phyloP scores from a whole-genome alignment of 2,329 filamentous ascomycete species.

The Zarea fungicola region DNA sequence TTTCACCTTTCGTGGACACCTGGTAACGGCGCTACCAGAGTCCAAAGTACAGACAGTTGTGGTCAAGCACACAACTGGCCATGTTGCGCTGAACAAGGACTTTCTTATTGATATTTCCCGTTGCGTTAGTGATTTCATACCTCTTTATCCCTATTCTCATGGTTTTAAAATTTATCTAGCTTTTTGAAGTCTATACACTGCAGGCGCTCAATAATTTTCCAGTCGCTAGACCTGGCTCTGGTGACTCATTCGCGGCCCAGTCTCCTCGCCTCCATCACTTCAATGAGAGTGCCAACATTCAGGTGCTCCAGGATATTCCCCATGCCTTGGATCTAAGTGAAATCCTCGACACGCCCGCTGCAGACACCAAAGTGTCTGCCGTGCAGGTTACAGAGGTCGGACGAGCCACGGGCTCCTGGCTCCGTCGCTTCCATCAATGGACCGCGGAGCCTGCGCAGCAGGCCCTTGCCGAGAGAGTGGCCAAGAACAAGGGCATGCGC shows the following conservation, averaged over 20 bases:
- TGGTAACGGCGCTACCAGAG: neutral
- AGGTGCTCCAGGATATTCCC: neutral
- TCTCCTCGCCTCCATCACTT: conserved; percentile 5
- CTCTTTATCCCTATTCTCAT: too few relatives aligned
- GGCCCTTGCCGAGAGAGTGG: neutral
- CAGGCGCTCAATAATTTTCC: neutral
- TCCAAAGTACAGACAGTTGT: neutral
- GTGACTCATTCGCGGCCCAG: neutral
- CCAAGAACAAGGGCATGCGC: neutral
- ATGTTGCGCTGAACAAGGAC: neutral
- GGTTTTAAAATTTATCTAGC: neutral
- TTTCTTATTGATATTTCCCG: neutral
- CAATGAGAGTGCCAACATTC: neutral
- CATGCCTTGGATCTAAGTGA: neutral
- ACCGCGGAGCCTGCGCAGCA: neutral
- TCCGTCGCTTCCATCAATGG: conserved; percentile 6
- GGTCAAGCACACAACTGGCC: conserved; percentile 1
- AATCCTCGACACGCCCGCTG: neutral
- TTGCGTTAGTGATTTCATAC: neutral
- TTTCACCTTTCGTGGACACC: neutral
- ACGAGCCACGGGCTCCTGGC: neutral
- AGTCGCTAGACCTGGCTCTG: neutral
- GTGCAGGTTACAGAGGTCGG: neutral
- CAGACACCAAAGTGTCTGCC: neutral
- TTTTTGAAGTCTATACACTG: neutral